Evolutionary conservation across 768 basidiomycete species (phyloP).

Genomic region (Boletus rubroflammeus): DNA sequence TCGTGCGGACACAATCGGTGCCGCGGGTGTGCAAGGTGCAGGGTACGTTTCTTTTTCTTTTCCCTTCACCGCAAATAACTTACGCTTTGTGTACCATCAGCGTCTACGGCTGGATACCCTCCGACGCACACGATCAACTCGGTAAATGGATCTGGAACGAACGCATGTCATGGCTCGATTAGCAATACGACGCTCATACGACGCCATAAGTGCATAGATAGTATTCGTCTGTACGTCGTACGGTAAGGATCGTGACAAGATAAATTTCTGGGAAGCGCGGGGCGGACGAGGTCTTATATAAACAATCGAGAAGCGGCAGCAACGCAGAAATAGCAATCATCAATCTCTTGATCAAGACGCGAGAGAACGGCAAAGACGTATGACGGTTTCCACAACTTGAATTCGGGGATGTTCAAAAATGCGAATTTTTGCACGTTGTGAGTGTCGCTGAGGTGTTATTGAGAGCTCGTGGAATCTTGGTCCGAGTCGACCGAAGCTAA

Average conservation of each 20-base stretch:
- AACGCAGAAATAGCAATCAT: no score
- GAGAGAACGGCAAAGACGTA: slow-evolving; percentile 40
- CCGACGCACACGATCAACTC: slow-evolving; percentile 21
- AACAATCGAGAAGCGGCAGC: slow-evolving; percentile 13
- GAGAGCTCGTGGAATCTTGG: no score
- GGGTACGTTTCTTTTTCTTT: slow-evolving; percentile 50
- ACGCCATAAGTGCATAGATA: slow-evolving; percentile 23
- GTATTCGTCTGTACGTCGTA: slow-evolving; percentile 27
- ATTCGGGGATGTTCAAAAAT: slow-evolving; percentile 55
- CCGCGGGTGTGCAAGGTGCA: slow-evolving; percentile 69
- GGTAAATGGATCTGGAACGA: slow-evolving; percentile 45
- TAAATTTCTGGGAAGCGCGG: slow-evolving; percentile 13
- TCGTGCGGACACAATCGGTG: slow-evolving; percentile 53
- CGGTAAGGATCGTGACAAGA: slow-evolving; percentile 29
- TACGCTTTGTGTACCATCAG: not conserved
- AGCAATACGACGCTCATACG: slow-evolving; percentile 25
- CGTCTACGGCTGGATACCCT: slow-evolving; percentile 18
- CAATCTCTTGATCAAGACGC: slow-evolving; percentile 70
- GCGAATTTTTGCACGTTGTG: slow-evolving; percentile 78
- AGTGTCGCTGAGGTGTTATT: slow-evolving; percentile 12
- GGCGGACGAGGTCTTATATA: slow-evolving; percentile 14
- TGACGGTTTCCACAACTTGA: slow-evolving; percentile 90
- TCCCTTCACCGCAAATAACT: not conserved
- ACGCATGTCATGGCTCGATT: slow-evolving; percentile 47
- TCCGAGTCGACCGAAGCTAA: no score